phyloP scores from a whole-genome alignment of 2,329 filamentous ascomycete genomes.

The Huntiella abstrusa region DNA sequence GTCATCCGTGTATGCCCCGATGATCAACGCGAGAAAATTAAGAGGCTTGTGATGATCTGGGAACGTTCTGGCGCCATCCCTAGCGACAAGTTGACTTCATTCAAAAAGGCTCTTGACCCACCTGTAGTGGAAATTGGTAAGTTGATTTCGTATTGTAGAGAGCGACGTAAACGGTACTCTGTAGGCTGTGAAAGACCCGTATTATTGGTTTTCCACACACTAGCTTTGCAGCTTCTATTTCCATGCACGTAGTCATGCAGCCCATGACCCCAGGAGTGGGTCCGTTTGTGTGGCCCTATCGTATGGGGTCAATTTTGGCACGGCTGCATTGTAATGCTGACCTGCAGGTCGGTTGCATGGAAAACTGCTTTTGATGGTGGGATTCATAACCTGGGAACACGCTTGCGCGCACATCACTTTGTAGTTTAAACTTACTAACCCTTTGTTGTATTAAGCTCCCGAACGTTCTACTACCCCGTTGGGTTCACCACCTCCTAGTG shows the following conservation, averaged over 20 bases:
- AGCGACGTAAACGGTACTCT: too few relatives aligned
- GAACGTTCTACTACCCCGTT: constrained; percentile 54
- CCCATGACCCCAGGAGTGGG: too few relatives aligned
- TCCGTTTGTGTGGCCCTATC: too few relatives aligned
- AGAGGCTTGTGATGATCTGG: constrained; percentile 92
- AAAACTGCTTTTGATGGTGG: too few relatives aligned
- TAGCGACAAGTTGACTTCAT: constrained; percentile 53
- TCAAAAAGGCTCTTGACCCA: constrained; percentile 61
- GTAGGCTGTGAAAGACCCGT: too few relatives aligned
- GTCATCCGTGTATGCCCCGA: constrained; percentile 73
- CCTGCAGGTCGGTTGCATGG: constrained; percentile 1
- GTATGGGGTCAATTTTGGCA: too few relatives aligned
- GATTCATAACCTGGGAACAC: too few relatives aligned
- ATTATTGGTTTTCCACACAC: too few relatives aligned
- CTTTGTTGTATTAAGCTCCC: constrained; percentile 17
- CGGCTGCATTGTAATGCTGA: constrained; percentile 1
- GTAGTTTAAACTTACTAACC: constrained; percentile 2
- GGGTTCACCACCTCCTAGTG: constrained; percentile 35
- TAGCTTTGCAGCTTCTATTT: too few relatives aligned
- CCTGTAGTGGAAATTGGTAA: constrained; percentile 41
- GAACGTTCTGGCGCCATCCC: constrained; percentile 90
- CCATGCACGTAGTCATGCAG: too few relatives aligned
- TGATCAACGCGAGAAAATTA: constrained; percentile 93
- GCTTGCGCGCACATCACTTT: too few relatives aligned
- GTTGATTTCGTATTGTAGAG: constrained; percentile 18